Conservation (phyloP, 2,329 filamentous ascomycete genomes). For the Diplodia scrobiculata region DNA sequence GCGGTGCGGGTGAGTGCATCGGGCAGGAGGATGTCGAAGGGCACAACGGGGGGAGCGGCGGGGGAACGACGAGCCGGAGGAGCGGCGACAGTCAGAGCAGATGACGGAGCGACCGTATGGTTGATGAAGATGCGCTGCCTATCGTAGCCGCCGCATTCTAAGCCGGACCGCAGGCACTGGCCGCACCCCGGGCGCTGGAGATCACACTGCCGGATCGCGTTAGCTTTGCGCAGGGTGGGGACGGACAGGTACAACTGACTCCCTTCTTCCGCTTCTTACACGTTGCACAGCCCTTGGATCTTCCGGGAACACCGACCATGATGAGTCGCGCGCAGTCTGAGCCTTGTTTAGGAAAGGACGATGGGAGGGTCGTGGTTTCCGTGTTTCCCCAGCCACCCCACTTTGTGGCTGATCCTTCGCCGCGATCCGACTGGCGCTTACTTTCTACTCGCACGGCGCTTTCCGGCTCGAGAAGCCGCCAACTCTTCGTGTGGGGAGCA, state of each 20-base stretch:
- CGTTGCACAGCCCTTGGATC: conserved; percentile 41
- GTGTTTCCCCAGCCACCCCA: not conserved
- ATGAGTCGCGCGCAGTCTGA: conserved; percentile 1
- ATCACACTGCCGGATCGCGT: conserved; percentile 56
- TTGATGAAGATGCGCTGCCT: conserved; percentile 63
- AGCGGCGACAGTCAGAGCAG: not conserved
- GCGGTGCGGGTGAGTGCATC: conserved; percentile 34
- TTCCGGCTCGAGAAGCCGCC: not conserved
- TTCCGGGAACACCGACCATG: conserved; percentile 36
- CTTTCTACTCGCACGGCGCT: not conserved
- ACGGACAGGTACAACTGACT: conserved; percentile 44
- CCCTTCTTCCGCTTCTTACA: conserved; percentile 56
- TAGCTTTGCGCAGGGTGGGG: not conserved
- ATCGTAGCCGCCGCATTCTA: conserved; percentile 64
- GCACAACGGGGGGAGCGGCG: too few relatives aligned
- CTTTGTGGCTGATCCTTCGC: not conserved
- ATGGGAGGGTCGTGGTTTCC: not conserved
- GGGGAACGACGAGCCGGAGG: not conserved
- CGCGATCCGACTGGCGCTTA: not conserved
- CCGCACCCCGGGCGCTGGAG: conserved; percentile 62
- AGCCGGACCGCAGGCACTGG: conserved; percentile 61
- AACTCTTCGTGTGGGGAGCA: not conserved
- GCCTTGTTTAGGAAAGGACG: not conserved
- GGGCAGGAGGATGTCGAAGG: conserved; percentile 26
- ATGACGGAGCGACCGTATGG: conserved; percentile 28